A percentile compares a stretch with the other conserved stretches of the same genome.
Evolutionary conservation across 495 filamentous ascomycete species (phyloP).

Genomic region (Parathielavia hyrcaniae): DNA sequence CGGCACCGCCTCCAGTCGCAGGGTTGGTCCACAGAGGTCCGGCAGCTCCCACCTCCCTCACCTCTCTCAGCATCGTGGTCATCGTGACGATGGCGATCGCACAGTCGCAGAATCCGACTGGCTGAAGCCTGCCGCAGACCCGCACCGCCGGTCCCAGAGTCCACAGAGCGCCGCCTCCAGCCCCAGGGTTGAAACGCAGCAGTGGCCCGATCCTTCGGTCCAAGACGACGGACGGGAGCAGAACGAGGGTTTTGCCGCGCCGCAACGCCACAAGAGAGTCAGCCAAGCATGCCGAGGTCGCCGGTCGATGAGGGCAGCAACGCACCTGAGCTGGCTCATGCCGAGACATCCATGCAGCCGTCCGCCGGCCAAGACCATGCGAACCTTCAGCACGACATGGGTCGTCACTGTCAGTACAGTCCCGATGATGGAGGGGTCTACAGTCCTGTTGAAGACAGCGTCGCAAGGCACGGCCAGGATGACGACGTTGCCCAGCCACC

Average conservation of each 20-base stretch:
- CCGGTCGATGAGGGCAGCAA: constrained; percentile 4
- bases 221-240: constrained; percentile 7
- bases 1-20: too few species aligned
- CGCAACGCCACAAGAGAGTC: constrained; percentile 11
- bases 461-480: background rate
- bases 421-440: background rate
- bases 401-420: too few species aligned
- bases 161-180: constrained; percentile 5
- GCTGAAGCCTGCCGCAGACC: constrained; percentile 3
- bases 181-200: constrained; percentile 6
- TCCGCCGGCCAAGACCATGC: constrained; percentile 8
- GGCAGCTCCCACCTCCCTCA: constrained; percentile 8
- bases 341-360: constrained; percentile 11
- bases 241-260: constrained; percentile 1
- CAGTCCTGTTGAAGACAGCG: constrained; percentile 1
- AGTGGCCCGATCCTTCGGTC: constrained; percentile 1
- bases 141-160: constrained; percentile 6
- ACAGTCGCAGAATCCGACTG: constrained; percentile 8
- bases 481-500: constrained; percentile 1
- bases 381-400: too few species aligned
- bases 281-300: constrained; percentile 10
- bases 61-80: constrained; percentile 2
- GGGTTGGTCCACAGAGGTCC: constrained; percentile 12
- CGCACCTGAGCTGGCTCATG: constrained; percentile 10
- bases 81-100: constrained; percentile 7